Evolutionary conservation across 169 alveolate genomes (phyloP).

Genomic region (Cryptosporidium sp.): DNA sequence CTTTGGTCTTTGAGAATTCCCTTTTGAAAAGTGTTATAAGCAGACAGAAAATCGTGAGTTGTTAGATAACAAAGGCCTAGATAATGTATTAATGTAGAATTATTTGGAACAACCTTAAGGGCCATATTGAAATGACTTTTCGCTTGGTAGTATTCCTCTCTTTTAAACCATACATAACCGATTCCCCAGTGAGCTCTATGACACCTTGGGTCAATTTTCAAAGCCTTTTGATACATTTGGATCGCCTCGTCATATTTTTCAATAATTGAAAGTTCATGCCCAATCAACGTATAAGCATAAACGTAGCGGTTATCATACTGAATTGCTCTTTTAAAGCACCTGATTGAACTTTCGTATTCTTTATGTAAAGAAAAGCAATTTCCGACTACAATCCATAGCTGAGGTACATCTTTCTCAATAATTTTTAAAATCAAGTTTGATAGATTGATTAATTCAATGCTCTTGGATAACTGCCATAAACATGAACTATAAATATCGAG

Average conservation of each 20-base stretch:
- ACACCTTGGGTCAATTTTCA: slow-evolving; percentile 85
- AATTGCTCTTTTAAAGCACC: slow-evolving; percentile 87
- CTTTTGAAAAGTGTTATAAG: slow-evolving; percentile 81
- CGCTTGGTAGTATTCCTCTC: slow-evolving; percentile 86
- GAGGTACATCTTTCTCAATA: slow-evolving; percentile 80
- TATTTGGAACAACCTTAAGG: slow-evolving; percentile 81
- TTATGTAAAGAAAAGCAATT: slow-evolving; percentile 87
- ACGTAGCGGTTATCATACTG: slow-evolving; percentile 84
- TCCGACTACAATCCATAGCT: slow-evolving; percentile 89
- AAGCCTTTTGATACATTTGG: slow-evolving; percentile 84
- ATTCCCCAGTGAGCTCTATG: slow-evolving; percentile 91
- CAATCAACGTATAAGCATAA: slow-evolving; percentile 87
- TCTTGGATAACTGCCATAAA: slow-evolving; percentile 53
- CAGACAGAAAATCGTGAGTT: slow-evolving; percentile 81
- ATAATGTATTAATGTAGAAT: slow-evolving; percentile 84
- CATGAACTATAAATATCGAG: slow-evolving; percentile 70
- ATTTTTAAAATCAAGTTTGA: slow-evolving; percentile 33
- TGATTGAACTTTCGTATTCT: slow-evolving; percentile 89
- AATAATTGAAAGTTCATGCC: slow-evolving; percentile 88
- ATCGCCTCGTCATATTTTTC: slow-evolving; percentile 88
- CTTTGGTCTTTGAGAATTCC: slow-evolving; percentile 83
- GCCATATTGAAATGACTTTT: slow-evolving; percentile 82
- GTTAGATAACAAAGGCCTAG: slow-evolving; percentile 86
- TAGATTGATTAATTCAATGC: slow-evolving; percentile 56
- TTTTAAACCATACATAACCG: slow-evolving; percentile 87